Evolutionary conservation across 208 protist species (phyloP).

Genomic region (Acanthamoeba castellanii): DNA sequence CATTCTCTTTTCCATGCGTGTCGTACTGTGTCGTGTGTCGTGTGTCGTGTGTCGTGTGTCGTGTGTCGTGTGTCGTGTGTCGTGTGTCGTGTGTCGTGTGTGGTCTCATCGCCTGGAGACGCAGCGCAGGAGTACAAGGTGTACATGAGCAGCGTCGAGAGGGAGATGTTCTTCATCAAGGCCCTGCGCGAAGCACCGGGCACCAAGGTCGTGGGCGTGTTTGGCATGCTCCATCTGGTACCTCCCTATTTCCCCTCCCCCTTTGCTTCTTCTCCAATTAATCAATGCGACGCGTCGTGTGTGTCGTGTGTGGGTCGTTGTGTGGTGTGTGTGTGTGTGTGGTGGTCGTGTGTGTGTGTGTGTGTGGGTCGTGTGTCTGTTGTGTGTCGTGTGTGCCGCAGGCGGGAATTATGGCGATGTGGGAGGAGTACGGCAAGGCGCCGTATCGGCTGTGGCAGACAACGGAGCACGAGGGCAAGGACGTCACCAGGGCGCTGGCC

Average conservation of each 20-base stretch:
- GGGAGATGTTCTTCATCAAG: slow-evolving; percentile 6
- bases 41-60: no score
- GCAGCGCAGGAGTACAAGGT: neutral
- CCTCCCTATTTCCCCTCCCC: no score
- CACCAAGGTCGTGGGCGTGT: neutral
- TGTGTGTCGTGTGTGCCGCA: neutral
- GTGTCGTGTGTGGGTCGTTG: neutral
- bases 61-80: neutral
- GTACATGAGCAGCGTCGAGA: slow-evolving; percentile 3
- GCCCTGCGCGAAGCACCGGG: neutral
- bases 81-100: neutral
- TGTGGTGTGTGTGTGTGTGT: neutral
- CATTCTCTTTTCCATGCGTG: neutral
- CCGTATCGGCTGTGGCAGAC: neutral
- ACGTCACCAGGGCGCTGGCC: neutral
- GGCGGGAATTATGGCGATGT: neutral
- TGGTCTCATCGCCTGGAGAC: neutral
- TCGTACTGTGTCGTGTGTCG: no score
- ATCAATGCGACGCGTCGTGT: neutral
- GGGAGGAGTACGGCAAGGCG: neutral
- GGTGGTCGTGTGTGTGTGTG: no score
- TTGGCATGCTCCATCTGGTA: neutral
- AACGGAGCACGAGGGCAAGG: neutral
- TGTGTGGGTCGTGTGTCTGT: neutral
- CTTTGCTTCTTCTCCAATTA: neutral